phyloP scores from a whole-genome alignment of 805 yeast genomes.

The Saturnispora kantuleensis region DNA sequence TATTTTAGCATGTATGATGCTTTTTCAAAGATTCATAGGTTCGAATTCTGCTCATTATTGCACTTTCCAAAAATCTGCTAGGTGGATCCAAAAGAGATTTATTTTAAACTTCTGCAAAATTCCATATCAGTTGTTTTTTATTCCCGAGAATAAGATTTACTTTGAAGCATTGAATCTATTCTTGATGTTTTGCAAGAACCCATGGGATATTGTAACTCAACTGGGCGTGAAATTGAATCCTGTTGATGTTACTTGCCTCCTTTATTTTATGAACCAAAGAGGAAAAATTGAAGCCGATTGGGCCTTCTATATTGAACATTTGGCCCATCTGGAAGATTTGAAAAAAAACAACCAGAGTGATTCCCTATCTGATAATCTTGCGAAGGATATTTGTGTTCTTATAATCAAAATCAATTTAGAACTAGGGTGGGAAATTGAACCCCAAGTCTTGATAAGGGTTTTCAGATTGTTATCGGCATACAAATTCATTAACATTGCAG shows the following conservation, averaged over 20 bases:
- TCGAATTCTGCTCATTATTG: constrained; percentile 3
- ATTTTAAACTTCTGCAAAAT: constrained; percentile 14
- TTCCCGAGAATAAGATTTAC: constrained; percentile 8
- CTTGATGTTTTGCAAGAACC: constrained; percentile 15
- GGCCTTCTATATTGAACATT: constrained; percentile 22
- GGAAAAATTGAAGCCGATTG: constrained; percentile 21
- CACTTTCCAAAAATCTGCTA: constrained; percentile 8
- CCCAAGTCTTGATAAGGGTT: constrained; percentile 21
- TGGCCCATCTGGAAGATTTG: constrained; percentile 3
- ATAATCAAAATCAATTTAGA: constrained; percentile 18
- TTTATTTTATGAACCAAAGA: constrained; percentile 21
- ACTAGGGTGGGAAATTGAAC: constrained; percentile 24
- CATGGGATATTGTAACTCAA: constrained; percentile 20
- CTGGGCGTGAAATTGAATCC: constrained; percentile 11
- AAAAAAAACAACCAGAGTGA: not conserved
- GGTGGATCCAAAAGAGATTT: constrained; percentile 13
- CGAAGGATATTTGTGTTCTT: constrained; percentile 15
- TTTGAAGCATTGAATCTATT: constrained; percentile 21
- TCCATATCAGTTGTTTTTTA: constrained; percentile 12
- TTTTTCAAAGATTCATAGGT: constrained; percentile 14
- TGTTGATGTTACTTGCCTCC: constrained; percentile 16
- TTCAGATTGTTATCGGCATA: constrained; percentile 20
- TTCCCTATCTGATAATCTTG: not conserved
- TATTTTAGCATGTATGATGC: constrained; percentile 14
- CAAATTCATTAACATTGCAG: constrained; percentile 23